phyloP scores from a whole-genome alignment of 2,329 filamentous ascomycete genomes.

The Atkinsonella hypoxylon region DNA sequence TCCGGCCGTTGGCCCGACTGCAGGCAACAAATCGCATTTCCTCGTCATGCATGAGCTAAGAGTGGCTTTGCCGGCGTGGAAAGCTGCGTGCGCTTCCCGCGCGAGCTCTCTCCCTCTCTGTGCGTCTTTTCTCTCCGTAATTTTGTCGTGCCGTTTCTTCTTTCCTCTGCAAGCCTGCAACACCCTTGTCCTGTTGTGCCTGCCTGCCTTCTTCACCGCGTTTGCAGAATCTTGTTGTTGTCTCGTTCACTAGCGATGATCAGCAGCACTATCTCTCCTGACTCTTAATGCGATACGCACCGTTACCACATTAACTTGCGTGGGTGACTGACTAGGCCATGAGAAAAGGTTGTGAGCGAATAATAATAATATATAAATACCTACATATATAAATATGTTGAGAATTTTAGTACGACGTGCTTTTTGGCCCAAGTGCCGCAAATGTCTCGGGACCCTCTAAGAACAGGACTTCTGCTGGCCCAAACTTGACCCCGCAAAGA shows the following conservation, averaged over 20 bases:
- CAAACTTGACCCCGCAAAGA: no score
- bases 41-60: not conserved
- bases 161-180: not conserved
- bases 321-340: not conserved
- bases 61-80: no score
- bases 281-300: not conserved
- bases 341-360: no score
- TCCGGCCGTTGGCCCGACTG: not conserved
- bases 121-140: not conserved
- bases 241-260: not conserved
- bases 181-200: not conserved
- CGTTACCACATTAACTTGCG: not conserved
- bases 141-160: not conserved
- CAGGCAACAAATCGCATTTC: not conserved
- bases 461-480: no score
- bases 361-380: no score
- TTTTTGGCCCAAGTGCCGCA: no score
- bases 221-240: not conserved
- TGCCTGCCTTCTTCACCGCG: not conserved
- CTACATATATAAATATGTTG: no score
- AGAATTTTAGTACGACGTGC: no score
- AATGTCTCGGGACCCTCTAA: no score
- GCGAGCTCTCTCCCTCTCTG: no score
- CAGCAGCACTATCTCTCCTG: not conserved
- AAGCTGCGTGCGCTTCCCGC: no score